Percentiles rank a stretch among this genome's conserved stretches.
Conservation (phyloP, 805 yeast genomes). For the Schizosaccharomyces cryophilus region DNA sequence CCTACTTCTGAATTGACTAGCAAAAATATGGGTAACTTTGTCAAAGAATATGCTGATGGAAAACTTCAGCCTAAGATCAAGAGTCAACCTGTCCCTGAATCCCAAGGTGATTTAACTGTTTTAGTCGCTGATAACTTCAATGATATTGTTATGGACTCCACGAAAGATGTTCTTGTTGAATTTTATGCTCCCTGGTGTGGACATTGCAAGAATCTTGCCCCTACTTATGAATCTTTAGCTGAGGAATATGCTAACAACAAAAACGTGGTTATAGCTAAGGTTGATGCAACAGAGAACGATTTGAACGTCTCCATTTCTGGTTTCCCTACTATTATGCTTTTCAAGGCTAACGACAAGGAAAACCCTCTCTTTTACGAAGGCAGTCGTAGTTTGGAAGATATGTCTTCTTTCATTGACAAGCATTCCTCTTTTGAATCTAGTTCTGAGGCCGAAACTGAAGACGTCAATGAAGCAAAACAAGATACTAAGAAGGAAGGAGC, state of each 20-base stretch:
- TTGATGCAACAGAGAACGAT: slow-evolving; percentile 80
- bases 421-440: slow-evolving; percentile 37
- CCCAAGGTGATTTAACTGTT: slow-evolving; percentile 48
- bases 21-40: slow-evolving; percentile 33
- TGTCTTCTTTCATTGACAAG: slow-evolving; percentile 46
- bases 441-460: background rate
- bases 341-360: slow-evolving; percentile 61
- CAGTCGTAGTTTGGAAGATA: slow-evolving; percentile 45
- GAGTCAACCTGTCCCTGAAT: slow-evolving; percentile 66
- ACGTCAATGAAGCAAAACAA: background rate
- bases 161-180: slow-evolving; percentile 53
- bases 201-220: slow-evolving; percentile 79
- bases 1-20: slow-evolving; percentile 33
- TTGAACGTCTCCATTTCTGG: slow-evolving; percentile 55
- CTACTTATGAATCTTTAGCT: slow-evolving; percentile 71
- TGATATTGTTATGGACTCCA: slow-evolving; percentile 33
- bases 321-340: slow-evolving; percentile 76
- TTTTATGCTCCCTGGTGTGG: slow-evolving; percentile 83
- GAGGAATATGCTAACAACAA: slow-evolving; percentile 32
- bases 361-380: slow-evolving; percentile 44
- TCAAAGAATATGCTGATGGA: slow-evolving; percentile 39
- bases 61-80: slow-evolving; percentile 47
- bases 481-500: background rate
- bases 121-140: slow-evolving; percentile 59
- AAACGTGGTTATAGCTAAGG: slow-evolving; percentile 52